phyloP scores from a whole-genome alignment of 139 green algal genomes.

The Pedinophyceae sp. region DNA sequence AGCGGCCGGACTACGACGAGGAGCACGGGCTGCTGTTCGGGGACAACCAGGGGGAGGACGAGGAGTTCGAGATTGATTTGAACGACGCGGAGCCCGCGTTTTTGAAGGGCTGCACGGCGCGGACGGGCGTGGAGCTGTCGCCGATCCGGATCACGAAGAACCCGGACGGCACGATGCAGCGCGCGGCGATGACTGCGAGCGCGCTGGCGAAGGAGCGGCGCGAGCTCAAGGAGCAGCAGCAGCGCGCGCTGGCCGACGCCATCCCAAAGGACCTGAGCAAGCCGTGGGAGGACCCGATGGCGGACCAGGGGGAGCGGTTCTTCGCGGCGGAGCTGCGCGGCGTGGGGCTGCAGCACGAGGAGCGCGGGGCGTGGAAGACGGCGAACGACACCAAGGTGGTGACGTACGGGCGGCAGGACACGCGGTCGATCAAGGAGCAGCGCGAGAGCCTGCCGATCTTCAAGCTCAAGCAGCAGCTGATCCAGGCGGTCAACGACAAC shows the following conservation, averaged over 20 bases:
- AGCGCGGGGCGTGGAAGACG: constrained; percentile 80
- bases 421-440: constrained; percentile 83
- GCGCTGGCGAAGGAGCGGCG: constrained; percentile 89
- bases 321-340: constrained; percentile 70
- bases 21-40: constrained; percentile 31
- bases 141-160: constrained; percentile 99
- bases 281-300: constrained; percentile 94
- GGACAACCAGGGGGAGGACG: constrained; percentile 44
- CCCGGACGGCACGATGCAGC: constrained; percentile 87
- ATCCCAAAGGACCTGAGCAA: constrained; percentile 82
- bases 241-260: constrained; percentile 76
- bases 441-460: constrained; percentile 87
- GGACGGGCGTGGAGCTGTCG: constrained; percentile 50
- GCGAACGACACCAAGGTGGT: constrained; percentile 19
- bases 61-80: constrained; percentile 97
- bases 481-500: constrained; percentile 79
- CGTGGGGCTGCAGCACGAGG: constrained; percentile 41
- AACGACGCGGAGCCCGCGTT: constrained; percentile 93
- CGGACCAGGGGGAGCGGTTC: constrained; percentile 52
- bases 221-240: constrained; percentile 90
- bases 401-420: constrained; percentile 73
- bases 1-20: constrained; percentile 82
- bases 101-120: constrained; percentile 42
- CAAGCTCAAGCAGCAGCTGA: constrained; percentile 74
- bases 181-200: constrained; percentile 86